Base-by-base conservation (phyloP, 306 rosid species). In the Lathyrus oleraceus region DNA sequence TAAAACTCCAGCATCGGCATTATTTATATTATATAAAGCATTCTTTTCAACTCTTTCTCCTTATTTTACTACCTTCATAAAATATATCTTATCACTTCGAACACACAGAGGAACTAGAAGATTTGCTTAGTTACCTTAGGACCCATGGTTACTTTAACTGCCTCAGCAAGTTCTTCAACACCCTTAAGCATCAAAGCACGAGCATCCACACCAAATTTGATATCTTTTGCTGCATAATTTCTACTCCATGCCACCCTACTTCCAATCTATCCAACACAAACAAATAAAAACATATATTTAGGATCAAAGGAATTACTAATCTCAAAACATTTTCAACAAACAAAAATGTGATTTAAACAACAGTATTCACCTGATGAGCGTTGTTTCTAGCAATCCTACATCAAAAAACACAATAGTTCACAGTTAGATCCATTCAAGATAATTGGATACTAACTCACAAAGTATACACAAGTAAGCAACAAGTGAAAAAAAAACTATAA, bases 71-170 rank as follows among this genome's bases (percentile, higher is more conserved):
- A 21, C 47, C 25, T 17, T 49, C 54, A 32, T 4, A 25, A 4
- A 25, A 25, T 25, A 25, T 25, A 25, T 25, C 28, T 25, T 25
- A 3, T 25, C 4, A 25, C 28, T 25, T 4, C 28, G 4, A 25
- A 23, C 27, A 23, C 3, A 23, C 27, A 3, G 3, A 17, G 40
- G 4, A 58, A 49, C n/a, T 1, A 47, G 19, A 47, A 17, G 0
- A 69, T 63, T 20, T 2, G 30, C 11, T 56, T 5, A 32, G n/a
- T 48, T 36, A 93, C 98, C 96, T 94, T 94, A 27, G 97, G 98
- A 66, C 98, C 98, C 97, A 94, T 94, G 57, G 98, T 94, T 59
- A 94, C 95, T 85, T 82, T 88, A 58, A 90, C 98, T 10, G 98
- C 98, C 56, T 94, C 96, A 0, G 97, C 96, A 45, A 94, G 96